Conservation (phyloP, 805 yeast genomes). For the Vanderwaltozyma verrucispora region DNA sequence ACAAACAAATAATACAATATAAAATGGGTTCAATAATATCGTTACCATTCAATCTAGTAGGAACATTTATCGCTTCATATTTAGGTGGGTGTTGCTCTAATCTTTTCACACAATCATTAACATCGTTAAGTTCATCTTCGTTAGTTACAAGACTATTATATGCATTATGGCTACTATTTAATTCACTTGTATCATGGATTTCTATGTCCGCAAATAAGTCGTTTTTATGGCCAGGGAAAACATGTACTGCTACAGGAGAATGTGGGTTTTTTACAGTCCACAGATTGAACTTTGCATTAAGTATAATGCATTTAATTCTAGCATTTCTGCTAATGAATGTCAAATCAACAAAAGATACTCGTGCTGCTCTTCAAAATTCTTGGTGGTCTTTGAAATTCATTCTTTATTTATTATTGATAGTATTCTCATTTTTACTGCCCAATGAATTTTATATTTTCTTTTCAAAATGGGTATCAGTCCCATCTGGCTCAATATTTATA, state of each 20-base stretch:
- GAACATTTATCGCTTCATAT: conserved; percentile 60
- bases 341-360: conserved; percentile 62
- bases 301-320: conserved; percentile 60
- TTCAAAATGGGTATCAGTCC: conserved; percentile 83
- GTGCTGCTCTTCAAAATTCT: conserved; percentile 82
- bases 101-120: conserved; percentile 44
- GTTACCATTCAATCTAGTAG: conserved; percentile 54
- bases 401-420: conserved; percentile 45
- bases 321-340: conserved; percentile 65
- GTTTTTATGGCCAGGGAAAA: conserved; percentile 56
- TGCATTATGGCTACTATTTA: conserved; percentile 65
- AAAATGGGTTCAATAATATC: conserved; percentile 71
- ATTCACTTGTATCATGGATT: conserved; percentile 86
- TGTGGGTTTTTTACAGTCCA: conserved; percentile 96
- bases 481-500: conserved; percentile 75
- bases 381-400: conserved; percentile 75
- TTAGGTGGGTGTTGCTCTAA: conserved; percentile 75
- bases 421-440: conserved; percentile 67
- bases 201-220: conserved; percentile 70
- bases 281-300: conserved; percentile 80
- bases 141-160: conserved; percentile 79
- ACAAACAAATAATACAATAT: too few species aligned
- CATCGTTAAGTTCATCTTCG: conserved; percentile 52
- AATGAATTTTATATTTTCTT: conserved; percentile 79
- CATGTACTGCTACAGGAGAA: conserved; percentile 75